Evolutionary conservation across 306 rosid species (phyloP).

Genomic region (Malus asiatica): DNA sequence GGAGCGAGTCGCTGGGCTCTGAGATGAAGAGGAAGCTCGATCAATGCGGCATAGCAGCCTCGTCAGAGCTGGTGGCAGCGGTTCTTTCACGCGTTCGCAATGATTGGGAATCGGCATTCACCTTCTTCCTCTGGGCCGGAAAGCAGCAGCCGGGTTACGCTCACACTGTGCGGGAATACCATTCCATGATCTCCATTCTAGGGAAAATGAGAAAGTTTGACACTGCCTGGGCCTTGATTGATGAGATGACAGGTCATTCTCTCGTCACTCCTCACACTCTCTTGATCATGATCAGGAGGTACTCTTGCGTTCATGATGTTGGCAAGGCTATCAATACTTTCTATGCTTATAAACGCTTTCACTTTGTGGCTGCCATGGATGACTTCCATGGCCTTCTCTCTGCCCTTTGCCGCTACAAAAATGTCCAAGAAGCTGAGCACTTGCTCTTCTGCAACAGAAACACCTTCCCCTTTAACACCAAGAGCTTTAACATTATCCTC

Average conservation of each 20-base stretch:
- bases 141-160: constrained; percentile 64
- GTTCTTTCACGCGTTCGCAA: constrained; percentile 61
- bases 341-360: constrained; percentile 52
- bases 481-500: constrained; percentile 82
- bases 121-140: constrained; percentile 84
- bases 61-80: constrained; percentile 62
- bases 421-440: constrained; percentile 73
- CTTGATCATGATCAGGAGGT: constrained; percentile 69
- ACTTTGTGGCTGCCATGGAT: constrained; percentile 43
- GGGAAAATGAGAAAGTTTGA: constrained; percentile 84
- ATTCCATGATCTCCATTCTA: constrained; percentile 74
- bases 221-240: constrained; percentile 76
- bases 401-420: constrained; percentile 85
- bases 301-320: constrained; percentile 68
- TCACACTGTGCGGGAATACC: constrained; percentile 62
- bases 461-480: constrained; percentile 52
- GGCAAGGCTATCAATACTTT: constrained; percentile 70
- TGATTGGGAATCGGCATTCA: constrained; percentile 84
- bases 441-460: constrained; percentile 52
- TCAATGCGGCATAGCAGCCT: constrained; percentile 30
- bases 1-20: not conserved
- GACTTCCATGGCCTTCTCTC: constrained; percentile 80
- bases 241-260: constrained; percentile 66
- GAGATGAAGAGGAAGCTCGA: constrained; percentile 54
- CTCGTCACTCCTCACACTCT: constrained; percentile 70